Base-by-base conservation (phyloP, 1,139 yeast species). In the Debaryomyces singareniensis region DNA sequence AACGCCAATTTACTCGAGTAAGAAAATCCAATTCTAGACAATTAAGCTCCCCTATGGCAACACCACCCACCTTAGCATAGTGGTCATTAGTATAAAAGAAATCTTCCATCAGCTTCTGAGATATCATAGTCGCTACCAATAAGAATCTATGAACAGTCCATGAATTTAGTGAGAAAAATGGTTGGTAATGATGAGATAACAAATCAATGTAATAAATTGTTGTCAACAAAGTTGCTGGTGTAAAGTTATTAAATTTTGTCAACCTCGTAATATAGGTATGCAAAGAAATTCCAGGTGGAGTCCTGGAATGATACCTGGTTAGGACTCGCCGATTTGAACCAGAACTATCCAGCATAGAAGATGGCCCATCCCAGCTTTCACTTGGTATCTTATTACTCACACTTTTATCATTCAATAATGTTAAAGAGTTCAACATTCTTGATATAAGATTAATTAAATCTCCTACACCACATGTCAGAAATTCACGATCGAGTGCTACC, bases 21-120 rank as follows among this genome's bases (percentile, higher is more conserved):
- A 91, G 67, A 47, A 91, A 87, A 55, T 91, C 97, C 33, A 83
- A 77, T 51, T 91, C 98, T 28, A 91, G 63, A 35, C 91, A 70
- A 53, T 91, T 91, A 41, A 91, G 64, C 53, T 91, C 98, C 36
- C 80, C 71, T 26, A 82, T 64, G 24, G 91, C 86, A 5, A 91
- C 81, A 40, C 98, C 98, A 2, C 98, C 98, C 13, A 91, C 97
- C 51, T 84, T 83, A 7, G 97, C 95, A 51, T 91, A 91, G 53
- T 89, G 96, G 23, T 81, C 74, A 53, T 89, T 91, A 4, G 96
- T 87, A 54, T 94, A 89, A 53, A 91, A 91, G 26, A 89, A 81
- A 55, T 91, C 98, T 53, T 95, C 93, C 44, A 91, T 68, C 2
- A 95, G 94, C 53, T 91, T 91, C 39, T 91, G 82, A 1, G 94